Evolutionary conservation across 1,284 basidiomycete genomes (phyloP), one percentile per base, ranked within the genome.

Genomic region (Athelia psychrophila): DNA sequence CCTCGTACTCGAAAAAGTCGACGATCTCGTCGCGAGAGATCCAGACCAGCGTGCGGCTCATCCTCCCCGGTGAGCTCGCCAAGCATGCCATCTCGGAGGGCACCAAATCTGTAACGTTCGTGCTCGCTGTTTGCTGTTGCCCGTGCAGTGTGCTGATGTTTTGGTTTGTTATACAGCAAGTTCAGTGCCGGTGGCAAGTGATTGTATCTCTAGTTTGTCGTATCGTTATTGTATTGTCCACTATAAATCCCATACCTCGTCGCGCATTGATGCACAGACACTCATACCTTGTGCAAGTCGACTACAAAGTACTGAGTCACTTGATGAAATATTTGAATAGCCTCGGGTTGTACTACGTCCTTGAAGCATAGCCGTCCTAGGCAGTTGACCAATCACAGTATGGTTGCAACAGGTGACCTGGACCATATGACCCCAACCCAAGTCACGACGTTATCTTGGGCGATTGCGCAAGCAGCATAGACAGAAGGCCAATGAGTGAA

Each of bases 71-170:
- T 68, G 86, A 89, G 70, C 75, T 88, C 51, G 84, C 84, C 62
- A 91, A 90, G 80, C 88, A 91, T 73, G 88, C 87, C 65, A 88
- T 92, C 73, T 89, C 87, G 19, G 89, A 92, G 73, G 89, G 89
- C 44, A 88, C 86, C 55, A 88, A 87, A 75, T 70, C 68, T 45
- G 65, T 67, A 24, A 67, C 65, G 38, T 35, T 35, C 10, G 33
- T 35, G 12, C 33, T 35, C 10, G 12, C 33, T 35, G n/a, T n/a
- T 35, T 12, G 10, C 33, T 35, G 33, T 35, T 35, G n/a, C n/a
- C n/a, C 33, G 33, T 35, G 33, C 33, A 35, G 10, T 35, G 12
- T 35, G n/a, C 33, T 35, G 33, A 35, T n/a, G n/a, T n/a, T 12
- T 12, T 35, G 33, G 33, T 10, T n/a, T 35, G n/a, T 35, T n/a